Base-by-base conservation (phyloP, 495 filamentous ascomycete genomes). In the Penicillium egyptiacum region DNA sequence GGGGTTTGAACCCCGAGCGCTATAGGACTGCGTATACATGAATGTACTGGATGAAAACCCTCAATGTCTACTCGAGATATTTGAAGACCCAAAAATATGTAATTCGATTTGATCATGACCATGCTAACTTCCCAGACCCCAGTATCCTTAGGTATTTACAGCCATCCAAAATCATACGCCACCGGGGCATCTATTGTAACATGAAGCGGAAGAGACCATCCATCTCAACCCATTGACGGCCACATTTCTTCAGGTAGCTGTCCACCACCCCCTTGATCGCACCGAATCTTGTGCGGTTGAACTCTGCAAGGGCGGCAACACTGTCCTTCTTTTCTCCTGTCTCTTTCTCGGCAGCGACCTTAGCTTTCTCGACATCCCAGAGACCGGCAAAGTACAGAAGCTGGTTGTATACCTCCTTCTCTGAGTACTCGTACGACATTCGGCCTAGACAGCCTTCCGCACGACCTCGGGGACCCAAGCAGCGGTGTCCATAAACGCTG, bases 191-290 rank as follows among this genome's bases (percentile, higher is more conserved):
- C 50, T 63, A 74, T 59, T 68, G 68, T 56, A 81, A 60, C 69
- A 84, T 86, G 75, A 87, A 89, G 50, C 75, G 80, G 80, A 98
- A 98, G 57, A 98, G 75, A 67, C 78, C 84, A 73, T 93, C 91
- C 94, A 98, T 98, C 55, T 89, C 89, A 53, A 98, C 94, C 91
- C 91, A 98, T 73, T 89, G 88, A 69, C 92, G 79, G 33, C 95
- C 94, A 78, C 91, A 96, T 79, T 91, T 94, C 68, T 90, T 90
- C 71, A 98, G 71, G 75, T 97, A 95, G 67, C 72, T 85, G 57
- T 91, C 90, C 11, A 95, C 91, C n/a, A 89, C 86, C 2, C 79
- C 81, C 74, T 81, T 86, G 45, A 92, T 75, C 8, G 88, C 90
- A 17, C 64, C 82, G 69, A 98, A 98, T 64, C 91, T 72, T 33